Conservation (phyloP, 805 yeast species). For the Suhomyces faveliae region DNA sequence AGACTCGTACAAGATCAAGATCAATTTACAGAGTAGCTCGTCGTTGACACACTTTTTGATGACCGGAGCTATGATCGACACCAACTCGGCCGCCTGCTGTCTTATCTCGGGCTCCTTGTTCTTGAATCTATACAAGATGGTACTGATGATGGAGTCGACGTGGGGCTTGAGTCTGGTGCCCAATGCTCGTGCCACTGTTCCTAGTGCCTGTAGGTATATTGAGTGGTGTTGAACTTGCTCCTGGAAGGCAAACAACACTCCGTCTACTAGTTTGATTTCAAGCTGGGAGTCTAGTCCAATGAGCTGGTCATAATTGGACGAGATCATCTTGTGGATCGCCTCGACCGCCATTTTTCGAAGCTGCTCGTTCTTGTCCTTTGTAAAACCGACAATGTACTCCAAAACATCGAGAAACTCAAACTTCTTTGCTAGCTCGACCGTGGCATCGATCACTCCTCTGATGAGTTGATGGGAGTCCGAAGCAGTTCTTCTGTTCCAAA, state of each 20-base stretch:
- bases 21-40: slow-evolving; percentile 61
- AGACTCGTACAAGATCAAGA: slow-evolving; percentile 80
- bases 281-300: slow-evolving; percentile 59
- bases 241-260: slow-evolving; percentile 75
- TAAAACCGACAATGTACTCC: slow-evolving; percentile 51
- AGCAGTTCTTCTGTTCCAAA: slow-evolving; percentile 85
- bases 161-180: slow-evolving; percentile 69
- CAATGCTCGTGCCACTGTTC: slow-evolving; percentile 58
- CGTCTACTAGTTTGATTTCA: slow-evolving; percentile 74
- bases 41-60: slow-evolving; percentile 56
- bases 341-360: slow-evolving; percentile 77
- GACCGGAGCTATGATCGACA: slow-evolving; percentile 63
- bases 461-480: slow-evolving; percentile 54
- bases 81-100: slow-evolving; percentile 80
- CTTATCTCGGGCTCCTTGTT: slow-evolving; percentile 71
- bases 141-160: slow-evolving; percentile 67
- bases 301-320: slow-evolving; percentile 29
- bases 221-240: slow-evolving; percentile 63
- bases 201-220: slow-evolving; percentile 60
- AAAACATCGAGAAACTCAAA: slow-evolving; percentile 64
- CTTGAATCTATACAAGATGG: slow-evolving; percentile 68
- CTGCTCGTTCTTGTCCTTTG: slow-evolving; percentile 83
- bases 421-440: slow-evolving; percentile 62
- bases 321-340: slow-evolving; percentile 58
- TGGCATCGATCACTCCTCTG: slow-evolving; percentile 67